Conservation (phyloP, 208 protist genomes). For the Crithidia bombi region DNA sequence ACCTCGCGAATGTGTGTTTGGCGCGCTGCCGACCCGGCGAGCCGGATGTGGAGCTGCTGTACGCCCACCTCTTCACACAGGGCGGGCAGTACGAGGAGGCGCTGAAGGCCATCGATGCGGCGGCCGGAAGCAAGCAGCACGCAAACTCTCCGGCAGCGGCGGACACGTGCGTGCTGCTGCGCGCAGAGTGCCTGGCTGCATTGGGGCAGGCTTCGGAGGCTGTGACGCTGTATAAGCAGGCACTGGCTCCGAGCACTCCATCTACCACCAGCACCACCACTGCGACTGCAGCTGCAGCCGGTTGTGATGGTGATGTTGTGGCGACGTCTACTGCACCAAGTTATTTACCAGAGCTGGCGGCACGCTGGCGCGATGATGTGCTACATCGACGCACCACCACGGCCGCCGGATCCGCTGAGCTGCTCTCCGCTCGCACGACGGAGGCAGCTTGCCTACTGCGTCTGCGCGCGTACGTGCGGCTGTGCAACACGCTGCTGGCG, state of each 20-base stretch:
- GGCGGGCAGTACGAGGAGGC: slow-evolving; percentile 75
- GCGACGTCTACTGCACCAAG: too few species aligned
- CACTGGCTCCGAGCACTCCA: slow-evolving; percentile 40
- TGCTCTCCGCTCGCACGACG: slow-evolving; percentile 4
- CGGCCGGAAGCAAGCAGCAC: neutral
- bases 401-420: neutral
- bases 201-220: slow-evolving; percentile 61
- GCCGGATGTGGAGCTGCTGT: slow-evolving; percentile 61
- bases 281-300: too few species aligned
- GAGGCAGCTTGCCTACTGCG: slow-evolving; percentile 23
- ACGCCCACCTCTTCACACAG: slow-evolving; percentile 78
- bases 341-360: slow-evolving; percentile 24
- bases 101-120: slow-evolving; percentile 42
- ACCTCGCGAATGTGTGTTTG: slow-evolving; percentile 79
- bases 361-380: slow-evolving; percentile 25
- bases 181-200: slow-evolving; percentile 62
- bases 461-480: slow-evolving; percentile 57
- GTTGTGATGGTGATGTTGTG: too few species aligned
- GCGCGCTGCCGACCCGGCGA: slow-evolving; percentile 48
- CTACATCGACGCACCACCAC: slow-evolving; percentile 5
- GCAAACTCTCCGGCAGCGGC: slow-evolving; percentile 1
- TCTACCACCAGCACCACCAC: slow-evolving; percentile 8
- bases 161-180: slow-evolving; percentile 64
- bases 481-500: slow-evolving; percentile 82
- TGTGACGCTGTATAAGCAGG: slow-evolving; percentile 57